Conservation (phyloP, 163 green algal species). For the Prototheca stagnorum region DNA sequence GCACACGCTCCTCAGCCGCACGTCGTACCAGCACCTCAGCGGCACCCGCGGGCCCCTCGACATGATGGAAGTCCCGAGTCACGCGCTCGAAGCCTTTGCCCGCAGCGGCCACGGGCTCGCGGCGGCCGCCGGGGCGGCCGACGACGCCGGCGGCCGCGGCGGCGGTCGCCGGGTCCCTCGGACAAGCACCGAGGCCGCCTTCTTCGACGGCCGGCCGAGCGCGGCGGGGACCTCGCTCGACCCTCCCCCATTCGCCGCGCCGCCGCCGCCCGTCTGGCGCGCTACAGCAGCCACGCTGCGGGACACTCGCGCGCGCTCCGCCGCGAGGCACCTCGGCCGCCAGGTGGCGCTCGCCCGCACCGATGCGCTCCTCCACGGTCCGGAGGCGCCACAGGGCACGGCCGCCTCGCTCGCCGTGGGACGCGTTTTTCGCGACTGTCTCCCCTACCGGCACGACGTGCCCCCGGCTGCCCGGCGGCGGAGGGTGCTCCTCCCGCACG, state of each 20-base stretch:
- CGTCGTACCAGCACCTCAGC: constrained; percentile 56
- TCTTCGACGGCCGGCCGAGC: too few relatives aligned
- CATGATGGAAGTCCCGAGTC: constrained; percentile 72
- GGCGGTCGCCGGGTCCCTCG: constrained; percentile 26
- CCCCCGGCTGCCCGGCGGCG: neutral
- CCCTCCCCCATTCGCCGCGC: too few relatives aligned
- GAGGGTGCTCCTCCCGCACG: neutral
- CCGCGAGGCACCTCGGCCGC: constrained; percentile 40
- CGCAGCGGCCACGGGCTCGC: constrained; percentile 32
- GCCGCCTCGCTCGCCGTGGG: neutral
- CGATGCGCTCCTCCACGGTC: constrained; percentile 26
- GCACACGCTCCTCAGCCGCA: constrained; percentile 60
- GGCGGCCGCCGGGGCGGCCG: constrained; percentile 32
- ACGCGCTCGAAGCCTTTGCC: constrained; percentile 69
- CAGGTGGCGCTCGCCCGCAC: constrained; percentile 27
- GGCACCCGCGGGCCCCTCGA: constrained; percentile 62
- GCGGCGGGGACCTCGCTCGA: too few relatives aligned
- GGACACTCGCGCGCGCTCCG: too few relatives aligned
- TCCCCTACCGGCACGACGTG: neutral
- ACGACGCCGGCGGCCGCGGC: too few relatives aligned
- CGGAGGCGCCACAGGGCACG: constrained; percentile 1
- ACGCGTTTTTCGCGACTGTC: neutral
- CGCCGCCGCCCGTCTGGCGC: too few relatives aligned
- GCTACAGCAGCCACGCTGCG: too few relatives aligned
- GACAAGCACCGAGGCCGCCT: too few relatives aligned